Base-by-base conservation (phyloP, 1,139 yeast genomes). In the Geotrichum fermentans region DNA sequence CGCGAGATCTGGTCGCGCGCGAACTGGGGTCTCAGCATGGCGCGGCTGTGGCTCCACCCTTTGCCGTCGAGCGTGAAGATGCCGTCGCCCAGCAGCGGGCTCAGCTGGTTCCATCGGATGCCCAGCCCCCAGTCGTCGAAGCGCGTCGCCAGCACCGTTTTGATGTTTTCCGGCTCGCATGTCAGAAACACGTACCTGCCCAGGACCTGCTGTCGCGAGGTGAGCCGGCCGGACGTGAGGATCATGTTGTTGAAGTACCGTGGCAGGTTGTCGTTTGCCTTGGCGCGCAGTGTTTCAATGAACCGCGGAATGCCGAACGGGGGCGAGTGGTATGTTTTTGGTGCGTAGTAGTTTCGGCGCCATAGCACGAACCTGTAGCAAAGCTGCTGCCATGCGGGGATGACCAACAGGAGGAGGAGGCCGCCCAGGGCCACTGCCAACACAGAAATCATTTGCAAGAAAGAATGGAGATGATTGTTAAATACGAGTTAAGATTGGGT, bases 1-100 rank as follows among this genome's bases (percentile, higher is more conserved):
- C 77, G 80, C 18, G 76, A 72, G 43, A 78, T 71, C 60, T 77
- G 79, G 54, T 76, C 79, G 54, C 79, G 67, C 26, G 75, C 70
- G 63, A 78, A 78, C 61, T 77, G 82, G 1, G 83, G 83, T 51
- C 81, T 69, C 55, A 78, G 71, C 78, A 78, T 67, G 2, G 79
- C 73, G 40, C 83, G 66, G 14, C 80, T 73, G 58, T 77, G 79
- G 55, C 74, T 72, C 83, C 83, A 78, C 1, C 74, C 76, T 40
- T 64, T 66, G n/a, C 77, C 78, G 55, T 77, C 80, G 38, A 76
- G 68, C 2, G 82, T 77, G 63, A 78, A 78, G 45, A 78, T 76
- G 2, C 82, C 82, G 52, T 75, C 74, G 8, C 82, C 82, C 40
- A 78, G 66, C 33, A 75, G 61, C 1, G 77, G 75, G 33, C 52